These are phyloP conservation scores for Choricystis sp. DNA, from an alignment of 139 green algal genomes.

Conservation along the genomic window DNA sequence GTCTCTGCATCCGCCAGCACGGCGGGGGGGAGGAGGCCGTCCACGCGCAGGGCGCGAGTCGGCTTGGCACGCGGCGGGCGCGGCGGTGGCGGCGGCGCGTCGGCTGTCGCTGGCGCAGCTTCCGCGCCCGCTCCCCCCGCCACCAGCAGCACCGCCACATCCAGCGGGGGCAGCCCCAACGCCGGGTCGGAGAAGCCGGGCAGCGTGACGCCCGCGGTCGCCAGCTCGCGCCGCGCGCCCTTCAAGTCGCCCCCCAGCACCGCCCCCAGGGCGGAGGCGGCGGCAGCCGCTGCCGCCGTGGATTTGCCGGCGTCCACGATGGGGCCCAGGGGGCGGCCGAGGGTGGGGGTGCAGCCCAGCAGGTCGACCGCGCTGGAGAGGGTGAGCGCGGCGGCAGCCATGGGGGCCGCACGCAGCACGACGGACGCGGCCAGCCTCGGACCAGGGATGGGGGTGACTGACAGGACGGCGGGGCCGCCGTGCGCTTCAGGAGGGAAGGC, in stretches of 20 bases:
- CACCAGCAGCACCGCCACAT: too few species aligned
- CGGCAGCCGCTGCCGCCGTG: too few species aligned
- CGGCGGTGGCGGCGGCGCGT: neutral
- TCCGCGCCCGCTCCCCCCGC: too few species aligned
- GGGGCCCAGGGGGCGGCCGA: too few species aligned
- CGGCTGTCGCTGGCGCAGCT: too few species aligned
- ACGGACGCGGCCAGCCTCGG: neutral
- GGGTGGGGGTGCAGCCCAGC: neutral
- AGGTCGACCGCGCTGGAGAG: neutral
- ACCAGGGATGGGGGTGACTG: neutral
- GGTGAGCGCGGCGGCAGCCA: neutral
- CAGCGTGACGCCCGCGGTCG: neutral
- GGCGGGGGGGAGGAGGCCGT: neutral
- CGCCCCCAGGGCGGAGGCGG: neutral
- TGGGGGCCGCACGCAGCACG: neutral
- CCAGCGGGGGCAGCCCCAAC: too few species aligned
- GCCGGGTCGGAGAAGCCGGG: neutral
- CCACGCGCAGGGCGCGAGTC: neutral
- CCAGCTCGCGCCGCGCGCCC: neutral
- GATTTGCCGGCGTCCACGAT: neutral
- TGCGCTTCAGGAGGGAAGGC: neutral
- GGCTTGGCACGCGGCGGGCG: neutral
- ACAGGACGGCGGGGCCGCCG: neutral
- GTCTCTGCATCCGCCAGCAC: neutral
- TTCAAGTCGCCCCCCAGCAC: neutral